Conservation (phyloP, 2,329 filamentous ascomycete species). For the Pseudogymnoascus sp. region DNA sequence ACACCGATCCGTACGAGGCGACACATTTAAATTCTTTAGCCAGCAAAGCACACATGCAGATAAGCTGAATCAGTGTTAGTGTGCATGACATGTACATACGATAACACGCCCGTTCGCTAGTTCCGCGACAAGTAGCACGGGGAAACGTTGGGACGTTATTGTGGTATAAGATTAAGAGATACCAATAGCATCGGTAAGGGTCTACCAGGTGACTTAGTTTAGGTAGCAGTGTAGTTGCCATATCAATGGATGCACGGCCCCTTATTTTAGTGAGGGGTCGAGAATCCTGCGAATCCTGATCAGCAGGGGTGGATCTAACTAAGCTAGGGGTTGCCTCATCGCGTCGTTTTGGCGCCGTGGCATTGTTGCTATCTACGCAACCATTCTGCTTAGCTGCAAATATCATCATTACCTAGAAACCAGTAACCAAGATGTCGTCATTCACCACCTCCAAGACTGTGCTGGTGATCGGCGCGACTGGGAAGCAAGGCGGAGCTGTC, state of each 20-base stretch:
- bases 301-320: not conserved
- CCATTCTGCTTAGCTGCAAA: not conserved
- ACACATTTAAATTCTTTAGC: too few species aligned
- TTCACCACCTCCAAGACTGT: not conserved
- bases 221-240: too few species aligned
- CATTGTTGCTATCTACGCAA: not conserved
- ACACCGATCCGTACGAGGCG: too few species aligned
- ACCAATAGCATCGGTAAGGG: too few species aligned
- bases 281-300: not conserved
- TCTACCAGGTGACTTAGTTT: too few species aligned
- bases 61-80: too few species aligned
- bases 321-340: not conserved
- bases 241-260: not conserved
- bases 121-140: too few species aligned
- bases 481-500: slow-evolving; percentile 27
- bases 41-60: too few species aligned
- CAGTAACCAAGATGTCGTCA: not conserved
- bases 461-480: slow-evolving; percentile 27
- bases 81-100: too few species aligned
- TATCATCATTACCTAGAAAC: not conserved
- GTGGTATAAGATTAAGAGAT: too few species aligned
- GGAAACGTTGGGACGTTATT: too few species aligned
- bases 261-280: not conserved
- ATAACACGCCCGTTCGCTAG: too few species aligned
- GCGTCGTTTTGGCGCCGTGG: not conserved